These are phyloP conservation scores for Talaromyces sp. DNA, from an alignment of 2,329 filamentous ascomycete genomes.

Conservation along the genomic window DNA sequence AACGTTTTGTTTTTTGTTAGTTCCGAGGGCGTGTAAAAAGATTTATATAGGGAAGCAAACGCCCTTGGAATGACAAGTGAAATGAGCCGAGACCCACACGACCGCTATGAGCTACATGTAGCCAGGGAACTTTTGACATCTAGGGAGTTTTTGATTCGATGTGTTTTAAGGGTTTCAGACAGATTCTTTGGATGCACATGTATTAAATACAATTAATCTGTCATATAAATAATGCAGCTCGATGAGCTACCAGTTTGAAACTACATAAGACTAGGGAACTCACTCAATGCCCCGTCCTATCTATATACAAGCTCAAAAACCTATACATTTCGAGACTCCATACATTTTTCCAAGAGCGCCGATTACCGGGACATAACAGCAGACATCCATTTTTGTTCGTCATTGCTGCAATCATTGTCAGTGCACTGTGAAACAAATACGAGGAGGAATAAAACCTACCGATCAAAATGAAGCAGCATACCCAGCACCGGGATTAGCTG, in stretches of 20 bases:
- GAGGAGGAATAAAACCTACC: constrained; percentile 35
- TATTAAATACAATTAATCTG: neutral
- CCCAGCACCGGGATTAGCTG: constrained; percentile 61
- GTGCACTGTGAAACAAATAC: neutral
- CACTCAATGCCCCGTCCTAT: neutral
- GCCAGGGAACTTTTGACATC: neutral
- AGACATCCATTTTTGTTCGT: constrained; percentile 81
- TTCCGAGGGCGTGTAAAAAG: neutral
- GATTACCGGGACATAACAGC: constrained; percentile 55
- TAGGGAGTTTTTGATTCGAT: neutral
- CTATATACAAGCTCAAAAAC: neutral
- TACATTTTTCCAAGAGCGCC: neutral
- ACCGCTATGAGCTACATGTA: neutral
- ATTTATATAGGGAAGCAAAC: neutral
- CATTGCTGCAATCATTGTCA: constrained; percentile 45
- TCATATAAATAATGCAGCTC: neutral
- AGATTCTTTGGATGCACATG: neutral
- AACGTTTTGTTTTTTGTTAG: neutral
- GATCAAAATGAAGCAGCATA: constrained; percentile 61
- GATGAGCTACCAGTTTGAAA: neutral
- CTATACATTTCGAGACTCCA: neutral
- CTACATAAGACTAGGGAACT: neutral
- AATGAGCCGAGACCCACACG: neutral
- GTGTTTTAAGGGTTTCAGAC: neutral
- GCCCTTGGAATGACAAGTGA: neutral